A percentile compares a stretch with the other conserved stretches of the same genome.
Evolutionary conservation across 805 yeast species (phyloP).

Genomic region (Cyberlindnera sargentensis): DNA sequence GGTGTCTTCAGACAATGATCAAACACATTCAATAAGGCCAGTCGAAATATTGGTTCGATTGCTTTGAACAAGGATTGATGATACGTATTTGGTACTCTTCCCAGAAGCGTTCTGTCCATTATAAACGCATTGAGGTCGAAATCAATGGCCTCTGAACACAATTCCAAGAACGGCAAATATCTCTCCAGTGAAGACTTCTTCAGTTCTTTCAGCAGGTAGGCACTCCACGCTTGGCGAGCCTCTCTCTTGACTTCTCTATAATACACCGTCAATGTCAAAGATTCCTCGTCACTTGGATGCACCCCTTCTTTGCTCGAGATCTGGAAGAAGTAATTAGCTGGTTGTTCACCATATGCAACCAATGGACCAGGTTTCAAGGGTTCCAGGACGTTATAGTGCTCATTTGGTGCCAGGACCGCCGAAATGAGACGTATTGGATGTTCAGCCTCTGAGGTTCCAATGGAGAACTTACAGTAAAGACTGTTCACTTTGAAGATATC

Average conservation of each 20-base stretch:
- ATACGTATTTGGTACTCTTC: background rate
- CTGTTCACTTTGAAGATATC: conserved; percentile 57
- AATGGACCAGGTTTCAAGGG: conserved; percentile 26
- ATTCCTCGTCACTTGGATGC: conserved; percentile 24
- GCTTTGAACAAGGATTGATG: background rate
- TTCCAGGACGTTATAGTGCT: conserved; percentile 26
- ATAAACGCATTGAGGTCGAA: conserved; percentile 6
- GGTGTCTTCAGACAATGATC: background rate
- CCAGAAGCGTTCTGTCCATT: background rate
- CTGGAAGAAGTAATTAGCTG: conserved; percentile 53
- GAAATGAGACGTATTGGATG: conserved; percentile 47
- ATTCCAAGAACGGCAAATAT: conserved; percentile 18
- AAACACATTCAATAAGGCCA: background rate
- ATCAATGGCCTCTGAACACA: background rate
- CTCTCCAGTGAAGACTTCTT: conserved; percentile 11
- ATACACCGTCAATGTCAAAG: conserved; percentile 34
- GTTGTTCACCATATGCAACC: conserved; percentile 64
- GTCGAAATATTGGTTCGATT: background rate
- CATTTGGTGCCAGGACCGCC: conserved; percentile 33
- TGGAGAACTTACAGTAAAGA: conserved; percentile 60
- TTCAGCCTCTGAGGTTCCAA: conserved; percentile 47
- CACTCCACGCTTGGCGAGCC: conserved; percentile 26
- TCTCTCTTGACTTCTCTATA: conserved; percentile 45
- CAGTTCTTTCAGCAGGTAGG: conserved; percentile 9
- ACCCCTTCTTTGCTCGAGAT: conserved; percentile 28